phyloP scores from a whole-genome alignment of 768 basidiomycete genomes.

The Leccinum subtestaceum region DNA sequence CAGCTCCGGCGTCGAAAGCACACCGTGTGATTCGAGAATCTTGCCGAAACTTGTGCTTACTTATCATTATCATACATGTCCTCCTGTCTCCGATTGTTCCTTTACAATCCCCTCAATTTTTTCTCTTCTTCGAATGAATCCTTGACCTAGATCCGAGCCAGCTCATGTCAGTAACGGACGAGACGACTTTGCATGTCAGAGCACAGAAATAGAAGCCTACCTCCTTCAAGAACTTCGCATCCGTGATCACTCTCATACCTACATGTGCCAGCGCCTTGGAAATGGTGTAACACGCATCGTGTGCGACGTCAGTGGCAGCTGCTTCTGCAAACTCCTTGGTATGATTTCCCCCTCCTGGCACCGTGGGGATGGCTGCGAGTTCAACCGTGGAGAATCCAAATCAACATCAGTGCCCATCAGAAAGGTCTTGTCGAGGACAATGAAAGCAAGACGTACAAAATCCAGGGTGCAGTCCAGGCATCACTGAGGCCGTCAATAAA shows the following conservation, averaged over 20 bases:
- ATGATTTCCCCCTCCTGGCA: constrained; percentile 72
- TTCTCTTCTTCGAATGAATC: constrained; percentile 48
- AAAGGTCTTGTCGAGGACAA: not conserved
- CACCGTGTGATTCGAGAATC: not conserved
- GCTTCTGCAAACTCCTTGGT: constrained; percentile 64
- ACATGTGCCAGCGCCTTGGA: constrained; percentile 70
- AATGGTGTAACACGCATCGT: constrained; percentile 63
- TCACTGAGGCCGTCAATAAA: constrained; percentile 29
- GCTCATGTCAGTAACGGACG: not conserved
- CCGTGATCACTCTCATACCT: constrained; percentile 64
- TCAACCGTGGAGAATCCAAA: not conserved
- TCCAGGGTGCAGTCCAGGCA: constrained; percentile 73
- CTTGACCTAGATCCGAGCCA: constrained; percentile 38
- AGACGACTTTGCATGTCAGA: not conserved
- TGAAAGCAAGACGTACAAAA: constrained; percentile 37
- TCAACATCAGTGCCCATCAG: not conserved
- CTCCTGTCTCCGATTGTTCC: not conserved
- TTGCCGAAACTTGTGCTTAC: not conserved
- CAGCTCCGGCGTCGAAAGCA: not conserved
- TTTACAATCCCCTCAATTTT: constrained; percentile 9
- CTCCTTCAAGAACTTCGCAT: constrained; percentile 58
- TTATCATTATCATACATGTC: not conserved
- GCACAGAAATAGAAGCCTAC: constrained; percentile 31
- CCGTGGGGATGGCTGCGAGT: constrained; percentile 70
- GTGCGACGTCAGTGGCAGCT: constrained; percentile 57